Conservation (phyloP, 495 filamentous ascomycete genomes). For the Astrothelium macrocarpum region DNA sequence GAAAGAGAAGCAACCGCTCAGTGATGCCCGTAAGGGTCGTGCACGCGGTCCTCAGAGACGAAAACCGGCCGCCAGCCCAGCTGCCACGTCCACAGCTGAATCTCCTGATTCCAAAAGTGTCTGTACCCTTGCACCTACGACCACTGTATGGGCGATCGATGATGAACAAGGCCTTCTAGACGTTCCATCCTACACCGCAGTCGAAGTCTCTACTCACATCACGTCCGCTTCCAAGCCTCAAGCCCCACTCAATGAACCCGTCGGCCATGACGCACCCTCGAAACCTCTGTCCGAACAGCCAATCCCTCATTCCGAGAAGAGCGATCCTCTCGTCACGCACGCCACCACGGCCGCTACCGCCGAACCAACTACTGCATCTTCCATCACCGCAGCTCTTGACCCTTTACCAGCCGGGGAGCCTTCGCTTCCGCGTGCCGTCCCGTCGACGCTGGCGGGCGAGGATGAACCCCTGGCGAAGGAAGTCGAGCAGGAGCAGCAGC, state of each 20-base stretch:
- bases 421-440: background rate
- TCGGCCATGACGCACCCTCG: background rate
- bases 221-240: background rate
- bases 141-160: slow-evolving; percentile 36
- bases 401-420: background rate
- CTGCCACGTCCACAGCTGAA: slow-evolving; percentile 20
- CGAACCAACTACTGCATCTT: background rate
- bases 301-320: background rate
- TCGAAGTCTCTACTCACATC: background rate
- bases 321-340: background rate
- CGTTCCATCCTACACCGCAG: background rate
- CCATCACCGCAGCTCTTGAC: background rate
- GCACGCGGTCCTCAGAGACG: slow-evolving; percentile 80
- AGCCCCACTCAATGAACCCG: background rate
- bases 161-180: slow-evolving; percentile 1
- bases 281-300: background rate
- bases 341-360: background rate
- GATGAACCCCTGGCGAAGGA: background rate
- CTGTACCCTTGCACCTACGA: slow-evolving; percentile 26
- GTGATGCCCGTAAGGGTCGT: slow-evolving; percentile 79
- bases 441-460: slow-evolving; percentile 8
- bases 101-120: slow-evolving; percentile 10
- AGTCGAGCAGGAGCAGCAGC: background rate
- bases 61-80: slow-evolving; percentile 46
- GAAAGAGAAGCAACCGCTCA: slow-evolving; percentile 65